Evolutionary conservation across 805 yeast genomes (phyloP).

Genomic region (Candida rishiriensis): DNA sequence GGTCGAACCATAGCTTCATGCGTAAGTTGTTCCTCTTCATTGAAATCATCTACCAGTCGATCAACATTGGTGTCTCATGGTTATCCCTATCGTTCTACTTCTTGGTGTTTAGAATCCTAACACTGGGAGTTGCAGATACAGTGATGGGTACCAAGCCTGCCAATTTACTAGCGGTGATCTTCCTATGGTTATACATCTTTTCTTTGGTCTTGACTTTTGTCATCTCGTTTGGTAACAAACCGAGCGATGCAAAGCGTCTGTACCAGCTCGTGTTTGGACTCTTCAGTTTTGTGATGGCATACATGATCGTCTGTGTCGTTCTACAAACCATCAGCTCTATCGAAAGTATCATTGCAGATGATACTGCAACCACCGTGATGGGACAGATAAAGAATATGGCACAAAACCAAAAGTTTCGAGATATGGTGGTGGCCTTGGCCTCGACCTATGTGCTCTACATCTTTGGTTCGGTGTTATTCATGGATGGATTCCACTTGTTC

Average conservation of each 20-base stretch:
- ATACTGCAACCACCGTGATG: constrained; percentile 31
- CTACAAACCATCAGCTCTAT: constrained; percentile 59
- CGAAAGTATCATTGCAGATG: constrained; percentile 38
- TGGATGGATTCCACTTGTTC: constrained; percentile 87
- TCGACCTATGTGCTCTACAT: constrained; percentile 81
- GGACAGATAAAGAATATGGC: constrained; percentile 39
- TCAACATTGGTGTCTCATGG: constrained; percentile 80
- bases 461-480: constrained; percentile 68
- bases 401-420: constrained; percentile 68
- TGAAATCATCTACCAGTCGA: constrained; percentile 74
- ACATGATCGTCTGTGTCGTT: constrained; percentile 75
- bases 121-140: constrained; percentile 61
- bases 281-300: constrained; percentile 81
- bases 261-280: constrained; percentile 66
- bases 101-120: constrained; percentile 81
- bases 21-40: constrained; percentile 68
- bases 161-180: constrained; percentile 65
- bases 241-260: constrained; percentile 76
- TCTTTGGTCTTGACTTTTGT: constrained; percentile 79
- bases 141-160: constrained; percentile 53
- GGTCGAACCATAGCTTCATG: constrained; percentile 62
- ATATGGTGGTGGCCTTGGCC: constrained; percentile 72
- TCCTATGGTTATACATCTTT: constrained; percentile 81
- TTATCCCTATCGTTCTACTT: constrained; percentile 85
- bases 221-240: constrained; percentile 89